Percentiles rank a stretch among this genome's conserved stretches.
Conservation (phyloP, 257 asterid genomes). For the Perilla frutescens region DNA sequence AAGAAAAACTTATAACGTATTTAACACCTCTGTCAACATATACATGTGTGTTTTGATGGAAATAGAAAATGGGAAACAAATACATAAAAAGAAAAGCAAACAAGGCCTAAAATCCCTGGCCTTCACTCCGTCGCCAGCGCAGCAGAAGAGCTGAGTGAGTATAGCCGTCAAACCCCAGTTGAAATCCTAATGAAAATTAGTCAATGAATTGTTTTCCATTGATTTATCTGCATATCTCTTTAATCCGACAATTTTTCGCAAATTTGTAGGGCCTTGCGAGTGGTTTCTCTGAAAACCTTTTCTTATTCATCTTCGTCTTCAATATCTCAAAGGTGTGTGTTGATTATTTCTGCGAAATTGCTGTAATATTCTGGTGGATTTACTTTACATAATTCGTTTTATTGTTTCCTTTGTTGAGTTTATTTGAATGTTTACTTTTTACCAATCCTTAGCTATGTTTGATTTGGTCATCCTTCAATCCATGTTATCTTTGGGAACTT, state of each 20-base stretch:
- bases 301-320: background rate
- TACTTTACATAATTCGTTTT: background rate
- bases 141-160: slow-evolving; percentile 37
- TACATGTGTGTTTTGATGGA: too few species aligned
- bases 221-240: slow-evolving; percentile 9
- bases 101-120: slow-evolving; percentile 8
- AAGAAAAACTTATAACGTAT: too few species aligned
- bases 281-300: slow-evolving; percentile 23
- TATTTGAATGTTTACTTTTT: background rate
- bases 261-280: slow-evolving; percentile 27
- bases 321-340: slow-evolving; percentile 33
- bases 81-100: background rate
- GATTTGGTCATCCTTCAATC: background rate
- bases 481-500: background rate
- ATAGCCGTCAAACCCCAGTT: slow-evolving; percentile 32
- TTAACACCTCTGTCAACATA: too few species aligned
- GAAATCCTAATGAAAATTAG: slow-evolving; percentile 25
- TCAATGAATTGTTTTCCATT: background rate
- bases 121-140: slow-evolving; percentile 16
- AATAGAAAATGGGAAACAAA: background rate
- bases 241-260: background rate
- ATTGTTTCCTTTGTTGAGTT: background rate
- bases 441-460: background rate
- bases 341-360: background rate
- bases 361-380: background rate